Evolutionary conservation across 768 basidiomycete species (phyloP), one percentile per base, ranked within the genome.

Genomic region (Pleurotus ostreatus): DNA sequence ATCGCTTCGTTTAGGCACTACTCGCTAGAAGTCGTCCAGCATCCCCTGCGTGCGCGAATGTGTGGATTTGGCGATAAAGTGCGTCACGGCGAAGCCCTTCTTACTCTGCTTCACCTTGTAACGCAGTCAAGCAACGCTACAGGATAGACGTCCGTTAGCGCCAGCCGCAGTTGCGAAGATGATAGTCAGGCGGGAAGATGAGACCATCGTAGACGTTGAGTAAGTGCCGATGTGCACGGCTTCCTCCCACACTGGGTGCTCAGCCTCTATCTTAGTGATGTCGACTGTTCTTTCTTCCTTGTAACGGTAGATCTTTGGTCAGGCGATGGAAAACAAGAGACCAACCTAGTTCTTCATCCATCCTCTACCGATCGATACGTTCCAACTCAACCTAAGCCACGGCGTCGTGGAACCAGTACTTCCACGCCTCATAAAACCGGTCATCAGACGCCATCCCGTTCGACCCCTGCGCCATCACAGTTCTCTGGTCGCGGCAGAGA

Each of bases 1-100:
- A 63, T 59, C 9, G 61, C 61, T 56, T 52, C 25, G 20, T 22
- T 49, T 63, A 93, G 92, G 66, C 78, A 88, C 67, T 95, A 95
- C 70, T 83, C 86, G 12, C 79, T 96, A 41, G 86, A 92, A 61
- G 82, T 95, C 63, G 81, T 91, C 2, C 95, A 97, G 68, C 84
- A 95, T 63, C 94, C 95, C 40, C 70, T 91, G 46, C 84, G 94
- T 43, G 95, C 94, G 48, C 83, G 94, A 61, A 95, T 95, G 87
- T 96, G 94, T 68, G 95, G 95, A 9, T 95, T 96, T 70, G 94
- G 94, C 45, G 93, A 97, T 77, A 96, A 95, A 78, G 94, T 93
- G 62, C 58, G 66, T 61, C 54, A 39, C 40, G 15, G n/a, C 15
- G 38, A 22, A 60, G 37, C 56, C 46, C 25, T 51, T 20, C 48